phyloP scores from a whole-genome alignment of 257 asterid species.

The Ajuga chamaepitys region DNA sequence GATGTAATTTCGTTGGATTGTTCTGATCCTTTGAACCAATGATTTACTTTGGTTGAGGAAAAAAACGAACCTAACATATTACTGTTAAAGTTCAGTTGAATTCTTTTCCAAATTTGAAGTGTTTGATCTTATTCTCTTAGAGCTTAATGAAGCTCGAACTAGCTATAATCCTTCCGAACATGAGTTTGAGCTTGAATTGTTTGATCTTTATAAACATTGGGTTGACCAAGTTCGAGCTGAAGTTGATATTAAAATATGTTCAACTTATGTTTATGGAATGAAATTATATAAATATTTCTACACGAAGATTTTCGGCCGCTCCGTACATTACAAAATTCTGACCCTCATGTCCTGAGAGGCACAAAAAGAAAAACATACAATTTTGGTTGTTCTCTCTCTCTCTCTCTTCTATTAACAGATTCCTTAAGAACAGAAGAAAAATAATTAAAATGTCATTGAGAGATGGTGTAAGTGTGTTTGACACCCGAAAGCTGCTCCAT shows the following conservation, averaged over 20 bases:
- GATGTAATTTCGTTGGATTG: too few species aligned
- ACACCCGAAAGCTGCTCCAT: conserved; percentile 46
- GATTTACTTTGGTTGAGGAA: too few species aligned
- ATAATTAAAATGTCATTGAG: conserved; percentile 9
- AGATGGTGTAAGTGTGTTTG: not conserved
- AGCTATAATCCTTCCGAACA: not conserved
- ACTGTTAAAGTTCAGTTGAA: not conserved
- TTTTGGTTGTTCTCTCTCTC: not conserved
- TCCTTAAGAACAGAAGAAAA: not conserved
- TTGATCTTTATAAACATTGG: too few species aligned
- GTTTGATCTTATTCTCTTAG: not conserved
- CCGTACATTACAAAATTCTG: not conserved
- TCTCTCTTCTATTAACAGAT: too few species aligned
- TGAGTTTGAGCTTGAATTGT: too few species aligned
- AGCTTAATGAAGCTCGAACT: not conserved
- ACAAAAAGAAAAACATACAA: not conserved
- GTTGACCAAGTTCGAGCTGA: too few species aligned
- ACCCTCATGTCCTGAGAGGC: not conserved
- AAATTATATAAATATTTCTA: too few species aligned
- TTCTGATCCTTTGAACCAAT: too few species aligned
- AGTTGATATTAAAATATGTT: too few species aligned
- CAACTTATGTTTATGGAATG: too few species aligned
- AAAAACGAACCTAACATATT: not conserved
- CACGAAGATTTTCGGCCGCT: too few species aligned
- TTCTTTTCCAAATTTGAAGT: not conserved